A percentile compares a stretch with the other conserved stretches of the same genome.
Conservation (phyloP, 176 grass and related monocot species). For the Phoenix roebelenii region DNA sequence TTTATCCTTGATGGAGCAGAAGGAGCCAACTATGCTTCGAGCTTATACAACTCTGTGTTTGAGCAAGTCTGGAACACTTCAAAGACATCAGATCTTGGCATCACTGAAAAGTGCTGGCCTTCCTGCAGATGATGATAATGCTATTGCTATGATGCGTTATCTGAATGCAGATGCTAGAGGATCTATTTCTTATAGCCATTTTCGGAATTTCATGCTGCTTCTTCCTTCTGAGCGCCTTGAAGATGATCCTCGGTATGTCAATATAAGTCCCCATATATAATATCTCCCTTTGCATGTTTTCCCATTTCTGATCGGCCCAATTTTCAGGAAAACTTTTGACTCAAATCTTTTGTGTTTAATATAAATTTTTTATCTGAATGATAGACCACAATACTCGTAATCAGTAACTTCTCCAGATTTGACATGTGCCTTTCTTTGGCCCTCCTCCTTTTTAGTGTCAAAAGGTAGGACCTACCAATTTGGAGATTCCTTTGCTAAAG, state of each 20-base stretch:
- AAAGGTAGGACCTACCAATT: no score
- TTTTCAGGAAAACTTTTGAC: no score
- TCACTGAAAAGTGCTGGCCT: constrained; percentile 77
- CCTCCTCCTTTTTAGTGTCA: no score
- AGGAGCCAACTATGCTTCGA: constrained; percentile 80
- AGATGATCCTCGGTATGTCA: constrained; percentile 74
- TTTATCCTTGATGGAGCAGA: constrained; percentile 96
- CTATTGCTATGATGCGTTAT: constrained; percentile 77
- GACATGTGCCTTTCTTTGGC: no score
- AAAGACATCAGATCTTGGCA: constrained; percentile 82
- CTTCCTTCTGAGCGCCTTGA: constrained; percentile 91
- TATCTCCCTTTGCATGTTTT: no score
- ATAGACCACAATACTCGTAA: no score
- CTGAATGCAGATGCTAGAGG: constrained; percentile 67
- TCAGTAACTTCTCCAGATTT: no score
- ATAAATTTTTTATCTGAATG: no score
- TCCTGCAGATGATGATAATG: constrained; percentile 87
- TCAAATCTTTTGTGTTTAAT: no score
- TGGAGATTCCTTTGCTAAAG: no score
- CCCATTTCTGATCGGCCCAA: no score
- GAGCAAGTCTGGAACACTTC: constrained; percentile 94
- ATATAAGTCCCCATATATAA: neutral
- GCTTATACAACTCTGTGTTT: constrained; percentile 92
- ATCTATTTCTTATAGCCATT: constrained; percentile 92
- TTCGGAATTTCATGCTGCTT: constrained; percentile 96